Conservation (phyloP, 768 basidiomycete species). For the Daedaleopsis nitida region DNA sequence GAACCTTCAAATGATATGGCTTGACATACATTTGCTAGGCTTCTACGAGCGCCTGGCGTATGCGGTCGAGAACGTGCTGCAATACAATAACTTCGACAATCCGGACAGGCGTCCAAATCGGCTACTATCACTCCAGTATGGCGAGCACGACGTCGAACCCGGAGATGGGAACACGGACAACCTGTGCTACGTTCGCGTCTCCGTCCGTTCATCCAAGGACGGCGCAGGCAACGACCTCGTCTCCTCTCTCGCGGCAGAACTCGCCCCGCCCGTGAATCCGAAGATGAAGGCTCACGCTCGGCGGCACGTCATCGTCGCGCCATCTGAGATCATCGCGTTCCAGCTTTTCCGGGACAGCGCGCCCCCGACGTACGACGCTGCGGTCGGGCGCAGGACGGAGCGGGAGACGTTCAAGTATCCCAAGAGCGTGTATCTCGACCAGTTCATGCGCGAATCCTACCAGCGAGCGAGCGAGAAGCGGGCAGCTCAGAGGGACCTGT, state of each 20-base stretch:
- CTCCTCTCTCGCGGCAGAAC: conserved; percentile 48
- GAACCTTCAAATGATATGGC: too few relatives aligned
- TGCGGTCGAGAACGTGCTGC: conserved; percentile 44
- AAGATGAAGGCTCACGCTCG: conserved; percentile 30
- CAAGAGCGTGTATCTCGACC: conserved; percentile 68
- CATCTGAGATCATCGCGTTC: conserved; percentile 68
- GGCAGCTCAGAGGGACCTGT: conserved; percentile 39
- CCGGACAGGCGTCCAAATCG: conserved; percentile 27
- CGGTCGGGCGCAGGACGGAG: conserved; percentile 24
- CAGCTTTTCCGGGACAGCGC: conserved; percentile 39
- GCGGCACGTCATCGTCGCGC: conserved; percentile 61
- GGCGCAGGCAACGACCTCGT: conserved; percentile 57
- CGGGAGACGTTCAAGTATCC: conserved; percentile 57
- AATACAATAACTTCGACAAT: conserved; percentile 13
- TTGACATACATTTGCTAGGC: conserved; percentile 34
- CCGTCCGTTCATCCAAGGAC: conserved; percentile 42
- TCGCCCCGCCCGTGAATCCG: conserved; percentile 35
- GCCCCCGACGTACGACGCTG: conserved; percentile 21
- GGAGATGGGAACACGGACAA: conserved; percentile 30
- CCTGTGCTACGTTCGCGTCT: conserved; percentile 54
- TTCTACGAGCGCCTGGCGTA: conserved; percentile 48
- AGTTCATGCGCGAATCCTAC: conserved; percentile 63
- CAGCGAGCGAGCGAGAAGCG: conserved; percentile 42
- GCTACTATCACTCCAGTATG: conserved; percentile 61
- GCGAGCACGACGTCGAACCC: conserved; percentile 42